Evolutionary conservation across 139 green algal species (phyloP).

Genomic region (Axilococcus clingmanii): DNA sequence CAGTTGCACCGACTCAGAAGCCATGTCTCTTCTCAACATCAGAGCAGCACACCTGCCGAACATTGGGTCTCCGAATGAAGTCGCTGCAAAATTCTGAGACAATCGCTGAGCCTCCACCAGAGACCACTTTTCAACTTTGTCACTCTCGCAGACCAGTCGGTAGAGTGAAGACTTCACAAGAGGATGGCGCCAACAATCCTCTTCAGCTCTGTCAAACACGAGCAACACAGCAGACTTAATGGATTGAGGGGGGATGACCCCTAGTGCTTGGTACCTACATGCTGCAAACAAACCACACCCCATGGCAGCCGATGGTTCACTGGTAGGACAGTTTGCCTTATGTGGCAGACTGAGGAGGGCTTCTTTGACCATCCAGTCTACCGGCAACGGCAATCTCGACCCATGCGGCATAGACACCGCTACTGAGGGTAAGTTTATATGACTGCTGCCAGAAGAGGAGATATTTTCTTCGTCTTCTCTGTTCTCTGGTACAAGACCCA

Average conservation of each 20-base stretch:
- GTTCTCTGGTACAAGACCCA: constrained; percentile 18
- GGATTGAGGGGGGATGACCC: no score
- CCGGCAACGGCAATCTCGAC: no score
- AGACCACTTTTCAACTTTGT: not conserved
- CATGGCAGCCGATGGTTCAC: no score
- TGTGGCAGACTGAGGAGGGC: no score
- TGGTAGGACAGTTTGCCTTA: no score
- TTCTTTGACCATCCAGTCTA: no score
- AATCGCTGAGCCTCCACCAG: constrained; percentile 27
- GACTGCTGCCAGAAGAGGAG: constrained; percentile 16
- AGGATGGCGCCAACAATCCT: constrained; percentile 30
- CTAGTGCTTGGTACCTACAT: no score
- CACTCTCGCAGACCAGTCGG: not conserved
- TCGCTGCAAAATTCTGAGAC: constrained; percentile 26
- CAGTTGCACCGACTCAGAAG: constrained; percentile 22
- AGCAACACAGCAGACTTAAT: constrained; percentile 18
- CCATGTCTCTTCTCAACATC: not conserved
- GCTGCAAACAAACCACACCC: no score
- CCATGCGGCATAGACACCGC: no score
- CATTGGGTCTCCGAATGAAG: constrained; percentile 43
- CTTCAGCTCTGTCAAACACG: constrained; percentile 7
- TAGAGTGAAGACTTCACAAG: constrained; percentile 8
- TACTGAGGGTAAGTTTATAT: no score
- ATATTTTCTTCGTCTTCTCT: constrained; percentile 4
- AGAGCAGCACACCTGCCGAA: constrained; percentile 30